Evolutionary conservation across 2,329 filamentous ascomycete species (phyloP).

Genomic region (Dothidotthia symphoricarpi): DNA sequence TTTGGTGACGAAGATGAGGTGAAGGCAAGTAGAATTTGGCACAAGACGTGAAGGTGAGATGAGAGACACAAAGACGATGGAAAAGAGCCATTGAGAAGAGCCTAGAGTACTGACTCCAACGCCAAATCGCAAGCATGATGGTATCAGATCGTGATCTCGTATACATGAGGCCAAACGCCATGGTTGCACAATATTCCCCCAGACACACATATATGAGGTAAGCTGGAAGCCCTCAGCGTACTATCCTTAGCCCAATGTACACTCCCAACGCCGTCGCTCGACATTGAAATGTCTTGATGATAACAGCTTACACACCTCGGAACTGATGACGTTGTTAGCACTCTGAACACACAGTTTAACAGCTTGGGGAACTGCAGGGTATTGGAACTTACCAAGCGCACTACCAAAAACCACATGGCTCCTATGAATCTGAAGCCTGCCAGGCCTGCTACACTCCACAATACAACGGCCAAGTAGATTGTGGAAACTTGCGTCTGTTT

Average conservation of each 20-base stretch:
- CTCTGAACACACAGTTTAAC: neutral
- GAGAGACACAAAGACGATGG: neutral
- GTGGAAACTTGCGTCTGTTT: slow-evolving; percentile 61
- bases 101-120: too few species aligned
- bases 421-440: slow-evolving; percentile 85
- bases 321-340: slow-evolving; percentile 45
- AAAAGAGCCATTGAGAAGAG: neutral
- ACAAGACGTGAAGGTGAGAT: neutral
- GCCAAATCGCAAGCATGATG: slow-evolving; percentile 7
- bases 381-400: slow-evolving; percentile 40
- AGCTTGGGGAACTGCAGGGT: neutral
- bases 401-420: slow-evolving; percentile 85
- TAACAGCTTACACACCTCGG: slow-evolving; percentile 49
- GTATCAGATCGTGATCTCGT: slow-evolving; percentile 10
- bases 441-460: slow-evolving; percentile 85
- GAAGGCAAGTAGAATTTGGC: neutral
- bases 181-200: slow-evolving; percentile 2
- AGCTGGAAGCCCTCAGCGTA: neutral
- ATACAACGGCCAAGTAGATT: slow-evolving; percentile 80
- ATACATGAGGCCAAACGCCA: slow-evolving; percentile 4
- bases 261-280: slow-evolving; percentile 5
- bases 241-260: slow-evolving; percentile 4
- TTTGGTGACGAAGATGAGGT: too few species aligned
- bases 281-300: neutral
- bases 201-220: neutral